Evolutionary conservation across 208 protist genomes (phyloP).

Genomic region (Tritrichomonas musculus): DNA sequence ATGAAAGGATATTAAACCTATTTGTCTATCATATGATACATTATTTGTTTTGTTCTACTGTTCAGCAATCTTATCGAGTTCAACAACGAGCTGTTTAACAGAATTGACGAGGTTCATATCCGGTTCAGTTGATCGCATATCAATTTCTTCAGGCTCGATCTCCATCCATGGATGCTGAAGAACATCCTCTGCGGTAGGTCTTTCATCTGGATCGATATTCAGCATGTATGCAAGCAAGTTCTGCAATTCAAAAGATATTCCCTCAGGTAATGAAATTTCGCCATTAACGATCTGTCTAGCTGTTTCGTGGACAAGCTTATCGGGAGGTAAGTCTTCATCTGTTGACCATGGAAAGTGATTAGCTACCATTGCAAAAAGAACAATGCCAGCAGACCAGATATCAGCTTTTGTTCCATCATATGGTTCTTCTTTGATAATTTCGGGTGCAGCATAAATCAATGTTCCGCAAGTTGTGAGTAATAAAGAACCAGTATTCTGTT

Average conservation of each 20-base stretch:
- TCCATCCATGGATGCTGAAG: conserved; percentile 24
- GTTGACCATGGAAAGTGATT: conserved; percentile 5
- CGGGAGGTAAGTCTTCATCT: neutral
- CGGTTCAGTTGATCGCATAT: neutral
- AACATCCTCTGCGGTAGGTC: neutral
- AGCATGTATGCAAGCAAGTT: neutral
- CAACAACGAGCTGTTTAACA: too few species aligned
- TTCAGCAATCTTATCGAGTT: too few species aligned
- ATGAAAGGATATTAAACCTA: too few species aligned
- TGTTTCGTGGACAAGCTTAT: neutral
- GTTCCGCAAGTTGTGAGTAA: conserved; percentile 29
- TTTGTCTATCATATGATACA: too few species aligned
- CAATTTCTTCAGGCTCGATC: neutral
- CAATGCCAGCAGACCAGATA: conserved; percentile 23
- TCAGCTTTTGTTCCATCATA: conserved; percentile 2
- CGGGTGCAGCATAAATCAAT: neutral
- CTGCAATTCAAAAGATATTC: neutral
- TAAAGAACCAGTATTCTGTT: neutral
- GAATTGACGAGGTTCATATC: too few species aligned
- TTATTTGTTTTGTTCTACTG: too few species aligned
- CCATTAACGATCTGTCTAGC: neutral
- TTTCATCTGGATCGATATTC: conserved; percentile 2
- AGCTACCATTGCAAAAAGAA: conserved; percentile 9
- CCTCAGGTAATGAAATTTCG: neutral
- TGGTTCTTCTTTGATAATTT: conserved; percentile 30